phyloP scores from a whole-genome alignment of 768 basidiomycete species.

The Strobilomyces echinocephalus region DNA sequence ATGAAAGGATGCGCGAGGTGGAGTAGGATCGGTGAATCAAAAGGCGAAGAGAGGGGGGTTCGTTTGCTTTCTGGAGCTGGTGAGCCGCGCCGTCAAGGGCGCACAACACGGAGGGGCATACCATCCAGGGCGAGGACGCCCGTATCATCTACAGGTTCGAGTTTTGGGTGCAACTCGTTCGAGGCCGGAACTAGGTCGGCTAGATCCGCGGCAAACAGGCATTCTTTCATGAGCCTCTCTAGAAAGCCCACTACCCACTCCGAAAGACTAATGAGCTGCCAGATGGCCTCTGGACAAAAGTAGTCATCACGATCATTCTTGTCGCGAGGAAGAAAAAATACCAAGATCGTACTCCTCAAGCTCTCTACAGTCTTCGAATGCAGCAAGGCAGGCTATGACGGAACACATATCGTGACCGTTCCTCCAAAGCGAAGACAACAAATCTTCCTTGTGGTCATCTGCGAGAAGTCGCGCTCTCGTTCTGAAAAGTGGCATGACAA shows the following conservation, averaged over 20 bases:
- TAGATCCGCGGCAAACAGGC: slow-evolving; percentile 34
- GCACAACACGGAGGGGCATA: slow-evolving; percentile 23
- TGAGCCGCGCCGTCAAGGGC: slow-evolving; percentile 38
- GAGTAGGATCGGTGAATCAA: slow-evolving; percentile 44
- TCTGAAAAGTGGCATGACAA: slow-evolving; percentile 23
- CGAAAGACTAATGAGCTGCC: slow-evolving; percentile 64
- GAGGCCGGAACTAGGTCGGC: slow-evolving; percentile 9
- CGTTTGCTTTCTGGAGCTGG: slow-evolving; percentile 24
- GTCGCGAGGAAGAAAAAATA: slow-evolving; percentile 20
- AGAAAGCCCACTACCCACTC: slow-evolving; percentile 59
- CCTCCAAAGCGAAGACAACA: slow-evolving; percentile 47
- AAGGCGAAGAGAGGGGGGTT: slow-evolving; percentile 13
- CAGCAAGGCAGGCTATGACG: slow-evolving; percentile 51
- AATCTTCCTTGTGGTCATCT: slow-evolving; percentile 35
- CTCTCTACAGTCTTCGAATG: slow-evolving; percentile 65
- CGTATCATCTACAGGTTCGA: slow-evolving; percentile 26
- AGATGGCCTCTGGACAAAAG: slow-evolving; percentile 51
- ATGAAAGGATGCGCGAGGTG: slow-evolving; percentile 61
- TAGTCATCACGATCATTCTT: slow-evolving; percentile 3
- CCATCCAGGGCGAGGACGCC: slow-evolving; percentile 23
- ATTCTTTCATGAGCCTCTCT: slow-evolving; percentile 58
- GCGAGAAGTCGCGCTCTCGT: slow-evolving; percentile 26
- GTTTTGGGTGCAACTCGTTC: slow-evolving; percentile 18
- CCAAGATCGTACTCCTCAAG: slow-evolving; percentile 60
- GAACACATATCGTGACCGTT: slow-evolving; percentile 67